A percentile compares a stretch with the other conserved stretches of the same genome.
These are phyloP conservation scores for Phoma sp. DNA, from an alignment of 2,329 filamentous ascomycete genomes.

Conservation along the genomic window DNA sequence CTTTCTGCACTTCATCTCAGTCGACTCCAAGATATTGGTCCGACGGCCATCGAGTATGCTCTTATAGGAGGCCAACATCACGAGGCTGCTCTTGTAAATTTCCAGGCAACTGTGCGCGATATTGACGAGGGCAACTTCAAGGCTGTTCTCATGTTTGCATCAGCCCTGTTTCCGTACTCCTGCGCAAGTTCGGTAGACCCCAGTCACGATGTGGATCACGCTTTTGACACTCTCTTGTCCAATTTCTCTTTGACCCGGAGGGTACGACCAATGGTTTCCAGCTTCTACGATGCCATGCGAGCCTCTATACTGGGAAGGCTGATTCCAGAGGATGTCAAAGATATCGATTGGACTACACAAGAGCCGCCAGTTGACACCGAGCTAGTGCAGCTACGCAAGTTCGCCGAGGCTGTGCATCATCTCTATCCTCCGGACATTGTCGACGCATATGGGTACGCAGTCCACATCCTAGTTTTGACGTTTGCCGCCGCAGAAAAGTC, in stretches of 20 bases:
- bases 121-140: conserved; percentile 50
- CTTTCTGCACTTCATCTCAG: conserved; percentile 54
- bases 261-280: conserved; percentile 32
- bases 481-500: conserved; percentile 26
- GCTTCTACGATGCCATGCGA: conserved; percentile 21
- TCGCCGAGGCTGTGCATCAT: conserved; percentile 31
- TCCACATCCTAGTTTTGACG: conserved; percentile 29
- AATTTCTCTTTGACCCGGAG: conserved; percentile 32
- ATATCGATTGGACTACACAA: conserved; percentile 22
- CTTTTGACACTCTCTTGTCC: conserved; percentile 31
- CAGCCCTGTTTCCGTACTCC: conserved; percentile 31
- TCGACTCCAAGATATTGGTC: conserved; percentile 33
- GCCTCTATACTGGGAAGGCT: conserved; percentile 19
- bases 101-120: conserved; percentile 30
- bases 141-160: conserved; percentile 40
- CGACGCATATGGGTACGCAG: conserved; percentile 34
- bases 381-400: conserved; percentile 32
- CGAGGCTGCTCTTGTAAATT: conserved; percentile 27
- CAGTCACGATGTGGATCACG: conserved; percentile 20
- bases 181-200: conserved; percentile 24
- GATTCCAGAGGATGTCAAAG: conserved; percentile 30
- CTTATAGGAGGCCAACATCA: conserved; percentile 31
- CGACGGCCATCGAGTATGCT: conserved; percentile 20
- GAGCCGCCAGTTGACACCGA: conserved; percentile 28
- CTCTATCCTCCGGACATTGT: conserved; percentile 38